These are phyloP conservation scores for Polyporus tsugae DNA, from an alignment of 1,284 basidiomycete genomes.

Conservation along the genomic window DNA sequence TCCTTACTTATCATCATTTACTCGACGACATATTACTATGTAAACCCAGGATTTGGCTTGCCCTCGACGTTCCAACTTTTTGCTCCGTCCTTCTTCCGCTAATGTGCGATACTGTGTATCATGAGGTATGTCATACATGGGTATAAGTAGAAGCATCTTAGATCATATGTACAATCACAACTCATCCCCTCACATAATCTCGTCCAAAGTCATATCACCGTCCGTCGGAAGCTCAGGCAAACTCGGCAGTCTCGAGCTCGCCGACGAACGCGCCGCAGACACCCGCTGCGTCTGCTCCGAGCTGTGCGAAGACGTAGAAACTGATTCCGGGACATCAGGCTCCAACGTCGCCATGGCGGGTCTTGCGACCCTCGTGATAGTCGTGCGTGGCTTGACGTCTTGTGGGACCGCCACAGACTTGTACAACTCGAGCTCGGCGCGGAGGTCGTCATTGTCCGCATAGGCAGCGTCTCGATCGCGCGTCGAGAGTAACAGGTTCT, in stretches of 20 bases:
- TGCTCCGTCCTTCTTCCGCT: background rate
- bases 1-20: too few species aligned
- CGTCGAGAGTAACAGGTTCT: conserved; percentile 65
- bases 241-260: conserved; percentile 17
- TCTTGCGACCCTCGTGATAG: conserved; percentile 67
- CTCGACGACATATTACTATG: too few species aligned
- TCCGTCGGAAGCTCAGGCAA: conserved; percentile 31
- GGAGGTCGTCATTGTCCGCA: conserved; percentile 60
- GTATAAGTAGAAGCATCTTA: background rate
- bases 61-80: background rate
- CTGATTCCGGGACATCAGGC: conserved; percentile 44
- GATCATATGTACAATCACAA: background rate
- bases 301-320: conserved; percentile 14
- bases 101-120: too few species aligned
- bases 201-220: conserved; percentile 66
- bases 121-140: background rate
- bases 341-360: conserved; percentile 59
- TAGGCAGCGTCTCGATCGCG: conserved; percentile 62
- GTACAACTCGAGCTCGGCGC: conserved; percentile 72
- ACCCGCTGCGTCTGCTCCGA: conserved; percentile 9
- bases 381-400: conserved; percentile 67
- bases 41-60: background rate
- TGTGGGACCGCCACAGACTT: conserved; percentile 68
- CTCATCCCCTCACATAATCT: conserved; percentile 48
- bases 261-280: conserved; percentile 11